phyloP scores from a whole-genome alignment of 1,139 yeast genomes.

The Magnusiomyces sp. region DNA sequence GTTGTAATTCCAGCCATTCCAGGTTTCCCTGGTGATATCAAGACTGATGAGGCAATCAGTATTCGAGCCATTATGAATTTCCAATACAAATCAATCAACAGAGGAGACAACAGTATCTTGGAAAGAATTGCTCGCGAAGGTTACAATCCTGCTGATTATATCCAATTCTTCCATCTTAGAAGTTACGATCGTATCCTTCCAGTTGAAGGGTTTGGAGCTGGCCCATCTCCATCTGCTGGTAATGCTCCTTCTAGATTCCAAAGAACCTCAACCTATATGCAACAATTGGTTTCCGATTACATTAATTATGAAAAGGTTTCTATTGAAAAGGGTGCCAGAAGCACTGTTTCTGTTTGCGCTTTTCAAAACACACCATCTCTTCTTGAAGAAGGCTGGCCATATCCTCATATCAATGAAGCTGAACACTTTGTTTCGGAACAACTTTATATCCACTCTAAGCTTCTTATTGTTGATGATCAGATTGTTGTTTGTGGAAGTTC shows the following conservation, averaged over 20 bases:
- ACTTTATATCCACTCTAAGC: conserved; percentile 18
- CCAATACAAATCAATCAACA: conserved; percentile 15
- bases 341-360: conserved; percentile 13
- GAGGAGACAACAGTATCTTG: conserved; percentile 15
- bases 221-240: not conserved
- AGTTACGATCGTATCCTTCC: conserved; percentile 16
- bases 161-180: conserved; percentile 15
- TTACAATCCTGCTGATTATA: conserved; percentile 16
- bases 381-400: conserved; percentile 14
- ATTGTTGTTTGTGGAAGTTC: conserved; percentile 18
- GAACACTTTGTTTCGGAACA: conserved; percentile 18
- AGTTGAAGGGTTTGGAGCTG: not conserved
- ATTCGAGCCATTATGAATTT: conserved; percentile 18
- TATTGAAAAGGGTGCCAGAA: conserved; percentile 6
- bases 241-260: conserved; percentile 2
- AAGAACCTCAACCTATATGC: conserved; percentile 9
- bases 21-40: conserved; percentile 18
- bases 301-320: conserved; percentile 5
- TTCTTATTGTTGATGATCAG: conserved; percentile 17
- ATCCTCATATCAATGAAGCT: conserved; percentile 12
- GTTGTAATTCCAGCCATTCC: conserved; percentile 18
- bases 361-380: conserved; percentile 9
- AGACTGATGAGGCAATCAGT: conserved; percentile 16
- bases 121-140: conserved; percentile 15
- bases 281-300: conserved; percentile 3